These are phyloP conservation scores for Fusarium sp. DNA, from an alignment of 2,329 filamentous ascomycete genomes.

Conservation along the genomic window DNA sequence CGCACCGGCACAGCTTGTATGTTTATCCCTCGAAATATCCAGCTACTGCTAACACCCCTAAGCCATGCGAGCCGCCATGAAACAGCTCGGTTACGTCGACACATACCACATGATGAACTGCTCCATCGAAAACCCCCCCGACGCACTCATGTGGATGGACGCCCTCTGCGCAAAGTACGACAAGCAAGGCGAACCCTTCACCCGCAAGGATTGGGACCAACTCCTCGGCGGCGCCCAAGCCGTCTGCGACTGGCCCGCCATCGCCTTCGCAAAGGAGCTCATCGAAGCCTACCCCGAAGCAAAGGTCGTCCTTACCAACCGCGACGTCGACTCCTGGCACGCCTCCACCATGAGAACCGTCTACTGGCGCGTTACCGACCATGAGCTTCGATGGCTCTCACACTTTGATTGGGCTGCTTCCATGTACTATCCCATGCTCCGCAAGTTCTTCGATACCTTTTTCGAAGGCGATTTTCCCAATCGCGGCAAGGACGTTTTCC, in stretches of 20 bases:
- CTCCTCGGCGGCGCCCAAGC: conserved; percentile 74
- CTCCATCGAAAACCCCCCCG: conserved; percentile 68
- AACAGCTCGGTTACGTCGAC: conserved; percentile 73
- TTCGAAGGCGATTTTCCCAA: conserved; percentile 75
- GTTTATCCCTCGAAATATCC: too few relatives aligned
- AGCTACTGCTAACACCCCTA: conserved; percentile 38
- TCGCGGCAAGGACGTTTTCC: conserved; percentile 71
- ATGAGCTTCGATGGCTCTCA: conserved; percentile 67
- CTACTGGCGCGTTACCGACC: conserved; percentile 73
- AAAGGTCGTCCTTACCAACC: conserved; percentile 75
- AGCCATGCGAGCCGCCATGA: conserved; percentile 74
- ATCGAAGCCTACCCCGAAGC: conserved; percentile 78
- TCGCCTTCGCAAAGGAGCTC: conserved; percentile 71
- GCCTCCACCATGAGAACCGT: conserved; percentile 74
- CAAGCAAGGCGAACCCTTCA: conserved; percentile 57
- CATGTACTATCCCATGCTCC: conserved; percentile 74
- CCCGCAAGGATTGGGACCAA: conserved; percentile 75
- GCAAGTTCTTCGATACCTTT: conserved; percentile 75
- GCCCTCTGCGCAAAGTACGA: conserved; percentile 67
- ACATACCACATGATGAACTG: conserved; percentile 81
- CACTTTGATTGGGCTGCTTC: conserved; percentile 5
- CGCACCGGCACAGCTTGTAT: conserved; percentile 77
- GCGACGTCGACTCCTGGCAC: conserved; percentile 73
- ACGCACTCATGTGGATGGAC: conserved; percentile 77
- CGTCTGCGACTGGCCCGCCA: conserved; percentile 70